phyloP scores from a whole-genome alignment of 495 filamentous ascomycete species.

The Viridothelium virens region DNA sequence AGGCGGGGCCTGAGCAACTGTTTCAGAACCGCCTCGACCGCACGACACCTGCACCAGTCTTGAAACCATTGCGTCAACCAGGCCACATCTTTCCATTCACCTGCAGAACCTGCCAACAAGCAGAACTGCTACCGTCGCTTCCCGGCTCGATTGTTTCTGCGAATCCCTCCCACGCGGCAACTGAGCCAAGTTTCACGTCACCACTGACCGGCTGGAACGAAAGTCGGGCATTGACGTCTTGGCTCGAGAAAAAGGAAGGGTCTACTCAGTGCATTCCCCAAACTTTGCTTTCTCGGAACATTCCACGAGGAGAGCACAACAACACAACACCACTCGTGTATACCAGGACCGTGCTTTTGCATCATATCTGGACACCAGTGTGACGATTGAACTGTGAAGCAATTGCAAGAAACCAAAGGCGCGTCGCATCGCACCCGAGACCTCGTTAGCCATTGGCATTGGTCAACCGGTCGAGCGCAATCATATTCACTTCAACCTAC shows the following conservation, averaged over 20 bases:
- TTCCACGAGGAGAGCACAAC: conserved; percentile 8
- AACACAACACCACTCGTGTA: conserved; percentile 6
- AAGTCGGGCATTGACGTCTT: neutral
- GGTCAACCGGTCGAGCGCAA: neutral
- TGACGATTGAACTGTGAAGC: neutral
- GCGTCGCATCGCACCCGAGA: no score
- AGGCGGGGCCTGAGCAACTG: neutral
- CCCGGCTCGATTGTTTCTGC: neutral
- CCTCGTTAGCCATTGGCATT: neutral
- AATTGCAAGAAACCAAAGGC: neutral
- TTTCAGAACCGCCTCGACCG: conserved; percentile 11
- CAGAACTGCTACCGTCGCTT: neutral
- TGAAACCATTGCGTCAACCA: conserved; percentile 9
- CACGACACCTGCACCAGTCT: neutral
- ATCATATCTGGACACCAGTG: neutral
- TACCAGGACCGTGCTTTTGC: neutral
- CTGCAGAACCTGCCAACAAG: neutral
- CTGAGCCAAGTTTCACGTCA: conserved; percentile 11
- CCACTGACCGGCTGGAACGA: neutral
- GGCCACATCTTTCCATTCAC: neutral
- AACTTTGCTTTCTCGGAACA: neutral
- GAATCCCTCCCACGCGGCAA: neutral
- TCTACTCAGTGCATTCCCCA: conserved; percentile 6
- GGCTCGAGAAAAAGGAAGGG: neutral
- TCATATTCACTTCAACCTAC: neutral